Evolutionary conservation across 495 filamentous ascomycete species (phyloP), one percentile per base, ranked within the genome.

Genomic region (Massariosphaeria phaeospora): DNA sequence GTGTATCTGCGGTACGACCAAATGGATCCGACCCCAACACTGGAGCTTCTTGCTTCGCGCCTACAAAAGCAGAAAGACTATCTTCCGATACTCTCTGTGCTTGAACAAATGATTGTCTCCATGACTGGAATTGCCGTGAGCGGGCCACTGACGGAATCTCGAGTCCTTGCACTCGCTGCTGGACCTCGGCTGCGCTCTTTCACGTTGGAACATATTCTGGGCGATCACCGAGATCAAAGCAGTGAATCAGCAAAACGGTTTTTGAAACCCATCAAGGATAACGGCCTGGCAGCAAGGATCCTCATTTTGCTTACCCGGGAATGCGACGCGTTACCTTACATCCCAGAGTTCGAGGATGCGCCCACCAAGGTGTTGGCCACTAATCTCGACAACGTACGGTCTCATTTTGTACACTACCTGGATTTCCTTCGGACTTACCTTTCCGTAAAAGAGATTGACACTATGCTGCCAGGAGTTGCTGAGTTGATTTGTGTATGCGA

Each of bases 121-220:
- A 96, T 97, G 94, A 85, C 86, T 12, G 94, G 94, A 29, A 88
- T 99, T 31, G 82, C 90, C 20, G 82, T 90, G 0, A 85, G 90
- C 59, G 75, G 82, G 31, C 85, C 88, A 64, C 87, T 94, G 56
- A 96, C 86, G 30, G 93, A 99, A 48, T 71, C 79, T 11, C 91
- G 96, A 66, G 76, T 95, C 3, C 76, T 82, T 43, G 88, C 86
- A 12, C 86, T 99, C 80, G 85, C 88, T 12, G 89, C 90, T 45
- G 91, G 93, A 8, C 83, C 87, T 31, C 59, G 84, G 33, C 76
- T 99, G 1, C 84, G 88, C 51, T 75, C 82, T 6, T 86, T 89
- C 60, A 94, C 85, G 1, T 76, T 97, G 34, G 72, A 85, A 39
- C 81, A 82, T 53, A 21, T 52, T 38, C 74, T 95, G 3, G 73